A percentile compares a stretch with the other conserved stretches of the same genome.
Evolutionary conservation across 306 rosid species (phyloP).

Genomic region (Quercus bicolor): DNA sequence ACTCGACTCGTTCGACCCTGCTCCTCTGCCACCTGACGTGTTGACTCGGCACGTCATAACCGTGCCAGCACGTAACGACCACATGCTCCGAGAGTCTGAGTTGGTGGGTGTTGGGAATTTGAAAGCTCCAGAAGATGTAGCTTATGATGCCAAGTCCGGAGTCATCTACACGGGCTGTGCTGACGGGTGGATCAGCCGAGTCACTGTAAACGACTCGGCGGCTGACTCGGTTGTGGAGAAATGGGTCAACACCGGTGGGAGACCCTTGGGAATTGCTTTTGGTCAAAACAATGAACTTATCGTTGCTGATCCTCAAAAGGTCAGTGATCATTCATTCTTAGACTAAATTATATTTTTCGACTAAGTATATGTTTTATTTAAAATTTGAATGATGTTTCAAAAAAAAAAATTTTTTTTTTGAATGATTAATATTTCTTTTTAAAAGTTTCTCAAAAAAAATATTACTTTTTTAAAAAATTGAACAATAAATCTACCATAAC

Average conservation of each 20-base stretch:
- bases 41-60: slow-evolving; percentile 3
- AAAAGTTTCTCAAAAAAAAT: no score
- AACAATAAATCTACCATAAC: no score
- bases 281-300: slow-evolving; percentile 29
- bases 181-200: slow-evolving; percentile 76
- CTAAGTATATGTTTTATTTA: no score
- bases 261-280: slow-evolving; percentile 65
- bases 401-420: no score
- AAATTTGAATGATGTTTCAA: no score
- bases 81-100: slow-evolving; percentile 36
- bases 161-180: slow-evolving; percentile 61
- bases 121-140: slow-evolving; percentile 49
- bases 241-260: slow-evolving; percentile 74
- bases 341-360: no score
- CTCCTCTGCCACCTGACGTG: slow-evolving; percentile 25
- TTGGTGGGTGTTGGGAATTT: slow-evolving; percentile 30
- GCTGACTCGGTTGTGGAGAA: slow-evolving; percentile 38
- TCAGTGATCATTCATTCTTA: not conserved
- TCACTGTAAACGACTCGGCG: slow-evolving; percentile 42
- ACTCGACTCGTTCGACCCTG: slow-evolving; percentile 50
- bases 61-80: slow-evolving; percentile 26
- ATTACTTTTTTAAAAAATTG: no score
- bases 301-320: slow-evolving; percentile 52
- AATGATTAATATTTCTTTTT: no score
- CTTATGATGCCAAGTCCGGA: slow-evolving; percentile 33